These are phyloP conservation scores for Lepiota subincarnata DNA, from an alignment of 768 basidiomycete species.

Conservation along the genomic window DNA sequence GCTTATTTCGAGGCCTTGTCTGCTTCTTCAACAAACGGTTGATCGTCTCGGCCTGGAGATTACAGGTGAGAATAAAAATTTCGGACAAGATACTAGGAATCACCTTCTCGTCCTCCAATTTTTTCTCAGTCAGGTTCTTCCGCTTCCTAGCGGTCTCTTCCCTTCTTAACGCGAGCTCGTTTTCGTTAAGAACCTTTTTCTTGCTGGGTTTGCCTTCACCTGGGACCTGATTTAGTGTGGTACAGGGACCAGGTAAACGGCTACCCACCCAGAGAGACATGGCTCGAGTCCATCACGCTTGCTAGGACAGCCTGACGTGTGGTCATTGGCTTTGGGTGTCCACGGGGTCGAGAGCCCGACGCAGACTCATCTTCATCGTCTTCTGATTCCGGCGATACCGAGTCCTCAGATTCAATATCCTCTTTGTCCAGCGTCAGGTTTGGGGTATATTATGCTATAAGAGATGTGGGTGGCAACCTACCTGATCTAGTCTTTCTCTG, in stretches of 20 bases:
- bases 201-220: conserved; percentile 34
- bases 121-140: conserved; percentile 77
- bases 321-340: conserved; percentile 36
- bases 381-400: conserved; percentile 26
- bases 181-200: conserved; percentile 68
- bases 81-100: conserved; percentile 3
- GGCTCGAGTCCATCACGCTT: conserved; percentile 62
- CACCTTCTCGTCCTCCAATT: conserved; percentile 83
- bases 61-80: not conserved
- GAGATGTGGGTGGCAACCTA: conserved; percentile 6
- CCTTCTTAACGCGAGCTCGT: conserved; percentile 66
- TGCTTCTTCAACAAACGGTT: conserved; percentile 87
- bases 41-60: conserved; percentile 73
- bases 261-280: conserved; percentile 58
- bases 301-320: conserved; percentile 69
- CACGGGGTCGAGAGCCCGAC: conserved; percentile 24
- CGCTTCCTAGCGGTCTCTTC: conserved; percentile 84
- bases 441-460: not conserved
- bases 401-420: conserved; percentile 37
- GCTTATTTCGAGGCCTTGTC: conserved; percentile 60
- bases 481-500: conserved; percentile 20
- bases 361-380: conserved; percentile 23
- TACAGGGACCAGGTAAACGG: not conserved
- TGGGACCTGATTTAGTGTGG: not conserved
- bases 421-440: conserved; percentile 15